A percentile compares a stretch with the other conserved stretches of the same genome.
Conservation (phyloP, 441 rosid species). For the Populus hybrid region DNA sequence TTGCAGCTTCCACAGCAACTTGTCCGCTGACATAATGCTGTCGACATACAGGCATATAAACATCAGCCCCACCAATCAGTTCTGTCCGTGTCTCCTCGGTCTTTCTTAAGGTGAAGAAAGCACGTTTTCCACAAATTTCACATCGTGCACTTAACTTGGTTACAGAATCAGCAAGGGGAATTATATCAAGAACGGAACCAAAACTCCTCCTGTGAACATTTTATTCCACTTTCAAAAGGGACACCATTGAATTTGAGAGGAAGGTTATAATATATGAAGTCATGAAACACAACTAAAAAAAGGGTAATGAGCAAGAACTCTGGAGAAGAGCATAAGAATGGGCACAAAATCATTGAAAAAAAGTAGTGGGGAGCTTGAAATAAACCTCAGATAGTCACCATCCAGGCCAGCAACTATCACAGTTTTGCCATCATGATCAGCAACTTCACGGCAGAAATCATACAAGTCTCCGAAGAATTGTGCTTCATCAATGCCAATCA, state of each 20-base stretch:
- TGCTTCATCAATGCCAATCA: slow-evolving; percentile 84
- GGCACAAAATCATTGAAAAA: neutral
- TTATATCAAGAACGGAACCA: slow-evolving; percentile 67
- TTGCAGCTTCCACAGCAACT: slow-evolving; percentile 57
- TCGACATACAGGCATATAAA: slow-evolving; percentile 82
- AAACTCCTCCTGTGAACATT: slow-evolving; percentile 59
- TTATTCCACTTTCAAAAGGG: slow-evolving; percentile 7
- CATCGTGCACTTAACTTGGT: slow-evolving; percentile 70
- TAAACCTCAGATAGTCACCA: slow-evolving; percentile 68
- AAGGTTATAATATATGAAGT: neutral
- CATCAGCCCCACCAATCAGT: slow-evolving; percentile 68
- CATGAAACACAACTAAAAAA: neutral
- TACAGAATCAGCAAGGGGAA: slow-evolving; percentile 75
- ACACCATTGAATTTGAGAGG: neutral
- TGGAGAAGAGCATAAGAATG: neutral
- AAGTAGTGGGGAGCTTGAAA: neutral
- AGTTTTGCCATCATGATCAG: slow-evolving; percentile 66
- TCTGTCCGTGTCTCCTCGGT: slow-evolving; percentile 57
- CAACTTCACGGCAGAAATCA: slow-evolving; percentile 74
- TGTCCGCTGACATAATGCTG: slow-evolving; percentile 67
- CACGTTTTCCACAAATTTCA: slow-evolving; percentile 75
- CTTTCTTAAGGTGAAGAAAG: too few relatives aligned
- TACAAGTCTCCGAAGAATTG: slow-evolving; percentile 73
- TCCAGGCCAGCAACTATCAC: slow-evolving; percentile 74
- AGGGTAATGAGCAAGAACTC: neutral